Evolutionary conservation across 139 green algal genomes (phyloP).

Genomic region (Picochlorum sp.): DNA sequence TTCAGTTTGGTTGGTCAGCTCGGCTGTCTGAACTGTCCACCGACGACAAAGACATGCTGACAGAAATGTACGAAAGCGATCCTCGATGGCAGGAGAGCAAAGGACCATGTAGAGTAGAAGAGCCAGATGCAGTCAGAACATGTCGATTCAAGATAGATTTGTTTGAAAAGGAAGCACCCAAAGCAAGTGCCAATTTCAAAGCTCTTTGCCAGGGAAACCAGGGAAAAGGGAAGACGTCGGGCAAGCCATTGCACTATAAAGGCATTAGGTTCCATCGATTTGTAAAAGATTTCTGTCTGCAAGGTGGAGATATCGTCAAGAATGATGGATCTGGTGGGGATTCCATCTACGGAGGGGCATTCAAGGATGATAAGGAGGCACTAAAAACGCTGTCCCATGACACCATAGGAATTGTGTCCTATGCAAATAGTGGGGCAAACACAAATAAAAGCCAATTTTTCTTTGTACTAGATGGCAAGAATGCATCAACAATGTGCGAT

Average conservation of each 20-base stretch:
- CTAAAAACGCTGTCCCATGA: conserved; percentile 67
- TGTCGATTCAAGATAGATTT: conserved; percentile 41
- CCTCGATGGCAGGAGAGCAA: conserved; percentile 29
- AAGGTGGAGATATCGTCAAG: conserved; percentile 70
- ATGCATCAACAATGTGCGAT: conserved; percentile 51
- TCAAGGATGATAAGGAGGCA: conserved; percentile 71
- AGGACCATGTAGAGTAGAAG: neutral
- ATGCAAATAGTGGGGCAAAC: conserved; percentile 87
- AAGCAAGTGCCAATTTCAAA: conserved; percentile 59
- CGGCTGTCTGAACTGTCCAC: conserved; percentile 27
- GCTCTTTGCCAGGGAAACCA: conserved; percentile 66
- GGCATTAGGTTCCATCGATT: conserved; percentile 64
- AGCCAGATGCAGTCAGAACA: conserved; percentile 12
- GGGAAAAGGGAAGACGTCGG: conserved; percentile 58
- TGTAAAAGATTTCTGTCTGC: conserved; percentile 60
- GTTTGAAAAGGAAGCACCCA: conserved; percentile 29
- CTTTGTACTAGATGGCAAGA: conserved; percentile 51
- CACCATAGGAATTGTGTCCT: conserved; percentile 49
- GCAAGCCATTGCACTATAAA: conserved; percentile 76
- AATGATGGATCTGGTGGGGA: conserved; percentile 71
- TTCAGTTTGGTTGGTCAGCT: conserved; percentile 45
- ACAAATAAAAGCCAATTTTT: conserved; percentile 82
- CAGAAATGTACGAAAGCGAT: conserved; percentile 41
- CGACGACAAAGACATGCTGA: conserved; percentile 33
- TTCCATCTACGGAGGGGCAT: conserved; percentile 66